Conservation (phyloP, 2,329 filamentous ascomycete genomes). For the Diaporthe batatas region DNA sequence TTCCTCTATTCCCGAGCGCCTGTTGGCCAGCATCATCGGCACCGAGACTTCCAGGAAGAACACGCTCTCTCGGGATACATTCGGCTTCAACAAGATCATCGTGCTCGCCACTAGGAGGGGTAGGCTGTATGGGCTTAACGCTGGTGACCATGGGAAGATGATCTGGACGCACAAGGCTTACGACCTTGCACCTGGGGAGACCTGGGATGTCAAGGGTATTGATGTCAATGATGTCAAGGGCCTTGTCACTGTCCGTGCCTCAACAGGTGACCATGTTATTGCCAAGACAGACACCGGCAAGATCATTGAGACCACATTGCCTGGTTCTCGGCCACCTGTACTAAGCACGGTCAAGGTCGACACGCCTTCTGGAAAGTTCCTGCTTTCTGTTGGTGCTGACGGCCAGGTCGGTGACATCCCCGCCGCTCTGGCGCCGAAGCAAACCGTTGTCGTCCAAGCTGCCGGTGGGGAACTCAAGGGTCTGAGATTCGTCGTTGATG, state of each 20-base stretch:
- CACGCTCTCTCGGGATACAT: slow-evolving; percentile 75
- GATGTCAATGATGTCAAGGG: slow-evolving; percentile 70
- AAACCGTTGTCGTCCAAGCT: slow-evolving; percentile 67
- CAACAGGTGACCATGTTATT: slow-evolving; percentile 73
- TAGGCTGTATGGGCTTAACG: slow-evolving; percentile 83
- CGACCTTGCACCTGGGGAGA: slow-evolving; percentile 65
- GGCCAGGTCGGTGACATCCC: slow-evolving; percentile 64
- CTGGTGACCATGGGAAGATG: slow-evolving; percentile 78
- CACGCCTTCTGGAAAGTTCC: slow-evolving; percentile 64
- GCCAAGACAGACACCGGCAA: slow-evolving; percentile 67
- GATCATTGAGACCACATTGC: slow-evolving; percentile 58
- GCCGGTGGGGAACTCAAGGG: slow-evolving; percentile 66
- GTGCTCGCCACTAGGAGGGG: slow-evolving; percentile 85
- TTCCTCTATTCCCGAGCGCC: slow-evolving; percentile 74
- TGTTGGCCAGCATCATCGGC: slow-evolving; percentile 75
- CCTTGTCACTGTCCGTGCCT: slow-evolving; percentile 69
- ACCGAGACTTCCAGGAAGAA: slow-evolving; percentile 61
- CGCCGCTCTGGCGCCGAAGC: slow-evolving; percentile 60
- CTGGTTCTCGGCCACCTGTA: slow-evolving; percentile 56
- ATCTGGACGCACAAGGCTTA: slow-evolving; percentile 80
- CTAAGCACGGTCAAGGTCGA: slow-evolving; percentile 66
- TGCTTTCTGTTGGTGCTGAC: slow-evolving; percentile 65
- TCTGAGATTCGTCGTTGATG: slow-evolving; percentile 62
- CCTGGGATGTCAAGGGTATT: slow-evolving; percentile 78
- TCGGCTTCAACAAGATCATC: slow-evolving; percentile 90